Evolutionary conservation across 164 flowering plant genomes (phyloP), one percentile per base, ranked within the genome.

Genomic region (Sextonia rubra): DNA sequence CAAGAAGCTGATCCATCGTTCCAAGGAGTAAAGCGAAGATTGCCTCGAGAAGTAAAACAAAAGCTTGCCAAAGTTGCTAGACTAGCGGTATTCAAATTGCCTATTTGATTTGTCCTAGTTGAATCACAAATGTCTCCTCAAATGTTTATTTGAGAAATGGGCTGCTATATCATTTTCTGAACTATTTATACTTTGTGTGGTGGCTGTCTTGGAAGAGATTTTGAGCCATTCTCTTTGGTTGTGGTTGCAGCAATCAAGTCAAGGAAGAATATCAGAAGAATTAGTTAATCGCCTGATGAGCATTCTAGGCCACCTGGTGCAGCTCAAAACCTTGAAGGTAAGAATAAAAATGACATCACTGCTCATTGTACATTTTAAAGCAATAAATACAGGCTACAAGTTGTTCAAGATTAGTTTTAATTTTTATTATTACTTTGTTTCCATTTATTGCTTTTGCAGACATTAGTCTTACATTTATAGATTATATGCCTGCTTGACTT

Each of bases 51-150:
- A 80, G 80, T 96, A 76, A 96, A 96, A 80, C 87, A 86, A 77
- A 96, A 89, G 85, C 95, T 96, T 84, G 97, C 91, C 70, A 96
- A 92, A 93, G 97, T 96, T 86, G 98, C 99, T 74, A 89, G 94
- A 85, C 65, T 93, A 72, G 95, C 97, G 95, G 99, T 96, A 94
- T 63, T 67, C 22, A 70, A 27, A 30, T 12, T 52, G 27, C n/a
- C 60, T 72, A 62, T 37, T 62, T 47, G 52, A 26, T 15, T 29
- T 1, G 71, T 49, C 49, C 47, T 73, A 73, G 24, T 67, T 18
- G 44, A 37, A 37, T 37, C 44, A 37, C 8, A 52, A 52, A 52
- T 52, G 7, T 52, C 58, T 52, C 58, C 58, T 15, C 58, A 5
- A 52, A 15, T 20, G 17, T 5, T 52, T 52, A 15, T 15, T 52